Percentiles rank a stretch among this genome's conserved stretches.
Conservation (phyloP, 176 grass and related monocot genomes). For the Tillandsia fasciculata region DNA sequence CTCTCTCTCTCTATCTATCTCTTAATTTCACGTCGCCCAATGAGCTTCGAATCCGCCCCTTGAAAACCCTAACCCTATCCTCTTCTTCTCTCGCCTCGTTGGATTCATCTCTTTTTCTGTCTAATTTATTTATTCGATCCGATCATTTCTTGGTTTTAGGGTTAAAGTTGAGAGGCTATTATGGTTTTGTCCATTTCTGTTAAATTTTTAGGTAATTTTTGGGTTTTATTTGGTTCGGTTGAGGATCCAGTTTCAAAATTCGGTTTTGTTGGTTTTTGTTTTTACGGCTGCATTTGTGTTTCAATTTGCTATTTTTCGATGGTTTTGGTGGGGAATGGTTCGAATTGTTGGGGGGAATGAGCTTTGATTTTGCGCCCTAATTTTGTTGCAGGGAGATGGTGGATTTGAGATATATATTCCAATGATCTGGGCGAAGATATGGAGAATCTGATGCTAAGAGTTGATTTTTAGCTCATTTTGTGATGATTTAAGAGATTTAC, state of each 20-base stretch:
- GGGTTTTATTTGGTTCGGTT: neutral
- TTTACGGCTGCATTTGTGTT: neutral
- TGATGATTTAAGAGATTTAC: conserved; percentile 24
- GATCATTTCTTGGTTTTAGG: neutral
- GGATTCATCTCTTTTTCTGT: neutral
- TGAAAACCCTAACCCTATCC: neutral
- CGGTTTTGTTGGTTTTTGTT: neutral
- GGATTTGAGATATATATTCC: neutral
- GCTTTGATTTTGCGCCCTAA: neutral
- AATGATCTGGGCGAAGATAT: neutral
- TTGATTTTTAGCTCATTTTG: conserved; percentile 12
- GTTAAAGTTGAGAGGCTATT: neutral
- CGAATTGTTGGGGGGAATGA: neutral
- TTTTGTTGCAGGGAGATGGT: neutral
- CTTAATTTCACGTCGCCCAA: neutral
- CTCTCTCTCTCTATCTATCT: neutral
- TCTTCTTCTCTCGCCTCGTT: neutral
- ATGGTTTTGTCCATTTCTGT: neutral
- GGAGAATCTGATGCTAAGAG: neutral
- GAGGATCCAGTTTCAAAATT: neutral
- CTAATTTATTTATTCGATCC: neutral
- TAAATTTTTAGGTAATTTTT: neutral
- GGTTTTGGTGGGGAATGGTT: neutral
- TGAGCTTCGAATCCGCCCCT: neutral
- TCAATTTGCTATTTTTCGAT: neutral